Evolutionary conservation across 192 early-diverging fungal genomes (phyloP).

Genomic region (Paraglomus brasilianum): DNA sequence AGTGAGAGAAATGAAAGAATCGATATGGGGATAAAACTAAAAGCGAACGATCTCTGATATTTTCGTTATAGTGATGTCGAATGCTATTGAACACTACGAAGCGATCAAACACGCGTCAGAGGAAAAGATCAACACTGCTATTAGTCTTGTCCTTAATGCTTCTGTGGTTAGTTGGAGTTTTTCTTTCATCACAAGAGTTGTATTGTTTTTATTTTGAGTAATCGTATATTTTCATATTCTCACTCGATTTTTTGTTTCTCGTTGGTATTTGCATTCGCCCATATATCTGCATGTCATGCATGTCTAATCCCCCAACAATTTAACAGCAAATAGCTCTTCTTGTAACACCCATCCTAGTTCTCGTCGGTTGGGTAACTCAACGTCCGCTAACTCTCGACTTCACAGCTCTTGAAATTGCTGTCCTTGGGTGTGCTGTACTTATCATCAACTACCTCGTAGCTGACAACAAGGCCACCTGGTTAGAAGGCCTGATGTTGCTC

Average conservation of each 20-base stretch:
- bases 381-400: constrained; percentile 84
- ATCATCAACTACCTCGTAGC: constrained; percentile 75
- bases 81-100: constrained; percentile 77
- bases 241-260: constrained; percentile 79
- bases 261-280: constrained; percentile 50
- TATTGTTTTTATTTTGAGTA: constrained; percentile 51
- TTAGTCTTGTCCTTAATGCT: constrained; percentile 16
- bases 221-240: constrained; percentile 63
- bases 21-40: constrained; percentile 57
- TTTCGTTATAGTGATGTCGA: constrained; percentile 35
- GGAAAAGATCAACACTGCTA: constrained; percentile 76
- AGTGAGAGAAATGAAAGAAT: constrained; percentile 38
- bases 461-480: constrained; percentile 90
- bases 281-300: no score
- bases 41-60: not conserved
- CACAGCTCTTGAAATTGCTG: constrained; percentile 71
- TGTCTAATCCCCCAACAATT: no score
- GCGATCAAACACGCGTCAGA: constrained; percentile 69
- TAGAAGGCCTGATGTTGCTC: constrained; percentile 86
- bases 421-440: constrained; percentile 76
- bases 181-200: constrained; percentile 27
- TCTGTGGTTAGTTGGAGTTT: constrained; percentile 31
- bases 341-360: constrained; percentile 64
- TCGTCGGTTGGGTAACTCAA: constrained; percentile 83
- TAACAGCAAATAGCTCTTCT: constrained; percentile 81